These are phyloP conservation scores for Calonectria henricotiae DNA, from an alignment of 2,329 filamentous ascomycete species.

Conservation along the genomic window DNA sequence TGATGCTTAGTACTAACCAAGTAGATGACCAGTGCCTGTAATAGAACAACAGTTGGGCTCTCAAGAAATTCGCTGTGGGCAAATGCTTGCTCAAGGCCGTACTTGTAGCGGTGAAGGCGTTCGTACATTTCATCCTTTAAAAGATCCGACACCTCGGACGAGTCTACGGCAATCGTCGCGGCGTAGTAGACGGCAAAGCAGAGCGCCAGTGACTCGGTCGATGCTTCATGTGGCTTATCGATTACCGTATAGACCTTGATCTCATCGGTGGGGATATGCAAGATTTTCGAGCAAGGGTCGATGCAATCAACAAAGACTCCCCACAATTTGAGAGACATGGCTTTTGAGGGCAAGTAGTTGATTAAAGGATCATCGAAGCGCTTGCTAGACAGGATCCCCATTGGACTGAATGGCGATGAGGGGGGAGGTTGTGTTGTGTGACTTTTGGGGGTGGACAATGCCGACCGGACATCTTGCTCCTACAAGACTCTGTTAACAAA, in stretches of 20 bases:
- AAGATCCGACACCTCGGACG: slow-evolving; percentile 56
- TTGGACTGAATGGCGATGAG: slow-evolving; percentile 54
- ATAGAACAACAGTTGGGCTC: slow-evolving; percentile 56
- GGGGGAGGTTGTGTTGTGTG: slow-evolving; percentile 12
- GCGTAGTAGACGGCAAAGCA: slow-evolving; percentile 69
- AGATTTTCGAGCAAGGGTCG: slow-evolving; percentile 53
- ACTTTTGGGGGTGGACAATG: slow-evolving; percentile 44
- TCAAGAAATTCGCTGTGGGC: slow-evolving; percentile 61
- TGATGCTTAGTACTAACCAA: slow-evolving; percentile 51
- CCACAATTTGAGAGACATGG: slow-evolving; percentile 55
- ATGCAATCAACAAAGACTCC: slow-evolving; percentile 52
- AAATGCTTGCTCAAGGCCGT: slow-evolving; percentile 59
- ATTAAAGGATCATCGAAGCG: slow-evolving; percentile 39
- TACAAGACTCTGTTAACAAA: neutral
- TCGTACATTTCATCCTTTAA: slow-evolving; percentile 48
- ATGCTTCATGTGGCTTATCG: slow-evolving; percentile 51
- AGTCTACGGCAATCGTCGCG: slow-evolving; percentile 61
- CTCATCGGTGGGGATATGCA: slow-evolving; percentile 55
- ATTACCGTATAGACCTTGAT: slow-evolving; percentile 55
- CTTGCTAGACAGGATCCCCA: slow-evolving; percentile 55
- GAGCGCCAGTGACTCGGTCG: slow-evolving; percentile 56
- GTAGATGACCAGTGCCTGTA: slow-evolving; percentile 60
- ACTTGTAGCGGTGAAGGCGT: slow-evolving; percentile 53
- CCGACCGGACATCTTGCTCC: slow-evolving; percentile 50
- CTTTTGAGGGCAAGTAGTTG: slow-evolving; percentile 51